Conservation (phyloP, 192 early-diverging fungal species). For the Mortierella hygrophila region DNA sequence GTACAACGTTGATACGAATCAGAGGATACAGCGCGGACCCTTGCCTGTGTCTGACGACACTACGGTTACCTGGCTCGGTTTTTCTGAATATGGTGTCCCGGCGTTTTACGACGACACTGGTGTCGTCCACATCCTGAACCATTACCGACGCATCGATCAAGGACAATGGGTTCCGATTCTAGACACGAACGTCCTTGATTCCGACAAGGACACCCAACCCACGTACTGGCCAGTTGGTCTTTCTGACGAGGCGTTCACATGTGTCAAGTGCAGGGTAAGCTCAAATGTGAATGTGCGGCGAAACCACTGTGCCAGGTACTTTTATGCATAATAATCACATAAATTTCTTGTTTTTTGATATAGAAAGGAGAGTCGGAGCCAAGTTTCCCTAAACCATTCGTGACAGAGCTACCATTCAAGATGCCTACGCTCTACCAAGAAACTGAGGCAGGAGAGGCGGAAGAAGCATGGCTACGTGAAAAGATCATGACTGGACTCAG, state of each 20-base stretch:
- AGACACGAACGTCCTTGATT: constrained; percentile 62
- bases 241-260: constrained; percentile 76
- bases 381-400: constrained; percentile 74
- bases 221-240: constrained; percentile 91
- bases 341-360: not conserved
- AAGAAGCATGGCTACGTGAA: constrained; percentile 64
- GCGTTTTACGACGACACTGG: constrained; percentile 86
- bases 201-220: constrained; percentile 51
- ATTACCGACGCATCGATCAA: constrained; percentile 72
- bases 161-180: constrained; percentile 89
- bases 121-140: constrained; percentile 78
- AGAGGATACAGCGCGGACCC: constrained; percentile 66
- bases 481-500: constrained; percentile 69
- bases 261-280: constrained; percentile 77
- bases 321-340: not conserved
- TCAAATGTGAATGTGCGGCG: not conserved
- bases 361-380: constrained; percentile 72
- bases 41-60: constrained; percentile 75
- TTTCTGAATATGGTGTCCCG: constrained; percentile 83
- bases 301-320: not conserved
- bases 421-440: constrained; percentile 36
- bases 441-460: constrained; percentile 26
- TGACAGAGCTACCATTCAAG: constrained; percentile 30
- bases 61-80: constrained; percentile 85
- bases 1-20: constrained; percentile 67